phyloP scores from a whole-genome alignment of 129 eudicot genomes.

The Rutidosis leptorrhynchoides region DNA sequence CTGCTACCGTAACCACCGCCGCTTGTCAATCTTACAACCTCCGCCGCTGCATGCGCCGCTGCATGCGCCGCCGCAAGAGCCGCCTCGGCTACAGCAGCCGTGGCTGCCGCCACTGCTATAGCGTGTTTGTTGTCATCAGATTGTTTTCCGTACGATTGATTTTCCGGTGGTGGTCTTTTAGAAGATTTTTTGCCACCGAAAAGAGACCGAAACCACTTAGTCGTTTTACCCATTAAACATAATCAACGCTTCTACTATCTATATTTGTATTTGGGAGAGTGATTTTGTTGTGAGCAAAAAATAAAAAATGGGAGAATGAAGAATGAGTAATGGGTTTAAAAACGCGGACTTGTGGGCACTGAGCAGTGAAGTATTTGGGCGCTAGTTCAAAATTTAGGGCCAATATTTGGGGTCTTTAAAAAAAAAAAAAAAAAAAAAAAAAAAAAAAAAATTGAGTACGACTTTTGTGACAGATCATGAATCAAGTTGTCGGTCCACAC shows the following conservation, averaged over 20 bases:
- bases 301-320: background rate
- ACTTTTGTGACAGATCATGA: background rate
- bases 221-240: slow-evolving; percentile 64
- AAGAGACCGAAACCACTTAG: slow-evolving; percentile 57
- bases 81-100: slow-evolving; percentile 96
- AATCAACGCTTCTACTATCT: background rate
- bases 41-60: slow-evolving; percentile 96
- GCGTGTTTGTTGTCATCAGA: slow-evolving; percentile 78
- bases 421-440: too few species aligned
- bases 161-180: slow-evolving; percentile 10
- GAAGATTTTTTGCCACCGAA: slow-evolving; percentile 41
- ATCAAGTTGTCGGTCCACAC: background rate
- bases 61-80: slow-evolving; percentile 98
- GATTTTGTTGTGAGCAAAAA: background rate
- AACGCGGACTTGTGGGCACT: slow-evolving; percentile 13
- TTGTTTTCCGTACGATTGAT: slow-evolving; percentile 4
- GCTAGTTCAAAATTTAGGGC: slow-evolving; percentile 52
- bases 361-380: slow-evolving; percentile 31
- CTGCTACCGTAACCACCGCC: slow-evolving; percentile 36
- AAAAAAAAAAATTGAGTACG: too few species aligned
- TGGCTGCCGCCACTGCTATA: slow-evolving; percentile 94
- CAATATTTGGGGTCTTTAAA: slow-evolving; percentile 14
- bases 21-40: slow-evolving; percentile 79
- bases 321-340: slow-evolving; percentile 9
- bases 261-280: background rate